Evolutionary conservation across 495 filamentous ascomycete genomes (phyloP).

Genomic region (Achaetomiella virescens): DNA sequence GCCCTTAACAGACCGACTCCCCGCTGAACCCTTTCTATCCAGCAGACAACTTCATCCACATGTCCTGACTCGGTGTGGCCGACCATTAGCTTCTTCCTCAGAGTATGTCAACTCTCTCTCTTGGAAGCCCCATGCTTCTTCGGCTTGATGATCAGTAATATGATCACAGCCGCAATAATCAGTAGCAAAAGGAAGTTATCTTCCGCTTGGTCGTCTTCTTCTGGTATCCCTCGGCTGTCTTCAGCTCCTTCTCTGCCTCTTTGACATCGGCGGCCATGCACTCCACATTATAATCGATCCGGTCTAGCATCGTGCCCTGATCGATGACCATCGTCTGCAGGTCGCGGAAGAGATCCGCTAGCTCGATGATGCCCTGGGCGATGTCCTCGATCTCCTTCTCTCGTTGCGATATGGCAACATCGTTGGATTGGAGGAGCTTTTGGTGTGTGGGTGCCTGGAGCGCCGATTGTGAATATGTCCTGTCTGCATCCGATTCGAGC

Average conservation of each 20-base stretch:
- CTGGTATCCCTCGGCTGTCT: slow-evolving; percentile 80
- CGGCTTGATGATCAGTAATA: slow-evolving; percentile 79
- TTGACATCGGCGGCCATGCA: slow-evolving; percentile 85
- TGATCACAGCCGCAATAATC: slow-evolving; percentile 77
- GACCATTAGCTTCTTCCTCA: no score
- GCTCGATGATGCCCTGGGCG: slow-evolving; percentile 93
- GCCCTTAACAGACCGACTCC: no score
- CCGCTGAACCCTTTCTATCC: no score
- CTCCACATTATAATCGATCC: slow-evolving; percentile 98
- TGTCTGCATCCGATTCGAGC: slow-evolving; percentile 84
- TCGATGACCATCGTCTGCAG: slow-evolving; percentile 96
- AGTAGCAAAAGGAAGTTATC: slow-evolving; percentile 82
- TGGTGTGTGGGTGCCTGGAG: slow-evolving; percentile 64
- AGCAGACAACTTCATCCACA: no score
- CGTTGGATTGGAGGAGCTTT: slow-evolving; percentile 66
- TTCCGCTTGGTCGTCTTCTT: slow-evolving; percentile 83
- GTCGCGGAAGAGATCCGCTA: slow-evolving; percentile 93
- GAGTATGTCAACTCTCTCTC: not conserved
- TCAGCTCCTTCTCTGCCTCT: slow-evolving; percentile 84
- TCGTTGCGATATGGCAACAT: slow-evolving; percentile 79
- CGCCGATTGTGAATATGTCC: slow-evolving; percentile 83
- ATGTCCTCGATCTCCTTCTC: slow-evolving; percentile 98
- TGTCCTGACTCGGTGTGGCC: no score
- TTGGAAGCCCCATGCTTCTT: slow-evolving; percentile 40
- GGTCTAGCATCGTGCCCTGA: slow-evolving; percentile 94